Base-by-base conservation (phyloP, 2,329 filamentous ascomycete species). In the Waltergamsia citrina region DNA sequence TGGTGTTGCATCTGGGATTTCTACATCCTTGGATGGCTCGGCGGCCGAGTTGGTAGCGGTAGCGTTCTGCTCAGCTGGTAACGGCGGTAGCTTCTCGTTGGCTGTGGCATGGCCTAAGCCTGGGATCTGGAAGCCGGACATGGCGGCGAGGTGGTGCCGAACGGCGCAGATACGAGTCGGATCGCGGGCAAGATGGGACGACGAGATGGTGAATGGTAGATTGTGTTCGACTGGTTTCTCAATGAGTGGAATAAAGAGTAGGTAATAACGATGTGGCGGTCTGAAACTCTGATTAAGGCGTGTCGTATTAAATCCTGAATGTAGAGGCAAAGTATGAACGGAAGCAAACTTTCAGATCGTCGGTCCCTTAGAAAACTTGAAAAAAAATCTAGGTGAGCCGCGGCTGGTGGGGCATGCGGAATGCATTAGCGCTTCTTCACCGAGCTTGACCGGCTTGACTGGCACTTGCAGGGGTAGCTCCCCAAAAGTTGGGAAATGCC, bases 81-180 rank as follows among this genome's bases (percentile, higher is more conserved):
- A 46, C 10, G 60, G 60, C 2, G 60, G 60, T 3, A 64, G 44
- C 3, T 46, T 51, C 34, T 64, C 60, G 35, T 63, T 62, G 5
- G 58, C 58, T 40, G 58, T 61, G 32, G 60, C 60, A 39, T 62
- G 57, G 9, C 60, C 60, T 12, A 64, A 47, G 34, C 60, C 60
- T 20, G 60, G 60, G 22, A 64, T 64, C 36, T 62, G 57, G 22
- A 64, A 63, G 35, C 56, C 57, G 18, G 60, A 56, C 60, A 63
- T 64, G 8, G 7, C 37, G 34, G 30, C 32, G 28, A 33, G 15
- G 21, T 6, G 15, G 15, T 16, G 23, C n/a, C n/a, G n/a, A n/a
- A n/a, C n/a, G n/a, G n/a, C n/a, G 11, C 9, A 19, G 28, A 36
- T 24, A 36, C 18, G 27, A 15, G 27, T 29, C n/a, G n/a, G n/a